Evolutionary conservation across 495 filamentous ascomycete genomes (phyloP).

Genomic region (Xylaria sp.): DNA sequence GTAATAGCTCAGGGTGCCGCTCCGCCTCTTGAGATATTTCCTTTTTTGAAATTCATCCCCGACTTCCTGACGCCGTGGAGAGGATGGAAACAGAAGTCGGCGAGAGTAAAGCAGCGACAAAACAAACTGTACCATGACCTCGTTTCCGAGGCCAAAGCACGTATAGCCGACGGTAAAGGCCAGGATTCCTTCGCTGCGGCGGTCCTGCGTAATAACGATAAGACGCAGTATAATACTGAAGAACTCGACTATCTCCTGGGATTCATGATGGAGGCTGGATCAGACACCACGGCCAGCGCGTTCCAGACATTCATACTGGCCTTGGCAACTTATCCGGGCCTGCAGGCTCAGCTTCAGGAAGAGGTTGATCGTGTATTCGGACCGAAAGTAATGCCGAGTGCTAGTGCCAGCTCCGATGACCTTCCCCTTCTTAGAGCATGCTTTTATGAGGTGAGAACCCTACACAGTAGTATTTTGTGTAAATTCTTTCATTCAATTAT

Average conservation of each 20-base stretch:
- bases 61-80: conserved; percentile 24
- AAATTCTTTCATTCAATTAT: too few species aligned
- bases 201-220: not conserved
- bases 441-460: not conserved
- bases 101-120: conserved; percentile 13
- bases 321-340: not conserved
- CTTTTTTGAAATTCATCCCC: conserved; percentile 12
- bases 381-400: not conserved
- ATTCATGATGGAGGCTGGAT: not conserved
- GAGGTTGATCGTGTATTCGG: conserved; percentile 3
- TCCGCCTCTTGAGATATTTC: conserved; percentile 20
- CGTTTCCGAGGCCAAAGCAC: conserved; percentile 4
- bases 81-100: conserved; percentile 17
- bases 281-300: not conserved
- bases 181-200: conserved; percentile 20
- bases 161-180: conserved; percentile 19
- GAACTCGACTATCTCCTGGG: not conserved
- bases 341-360: not conserved
- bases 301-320: not conserved
- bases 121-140: conserved; percentile 25
- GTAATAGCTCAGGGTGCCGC: conserved; percentile 31
- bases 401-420: not conserved
- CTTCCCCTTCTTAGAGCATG: not conserved
- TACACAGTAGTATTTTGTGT: not conserved
- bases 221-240: not conserved